Conservation (phyloP, 2,329 filamentous ascomycete species). For the Lachnellula occidentalis region DNA sequence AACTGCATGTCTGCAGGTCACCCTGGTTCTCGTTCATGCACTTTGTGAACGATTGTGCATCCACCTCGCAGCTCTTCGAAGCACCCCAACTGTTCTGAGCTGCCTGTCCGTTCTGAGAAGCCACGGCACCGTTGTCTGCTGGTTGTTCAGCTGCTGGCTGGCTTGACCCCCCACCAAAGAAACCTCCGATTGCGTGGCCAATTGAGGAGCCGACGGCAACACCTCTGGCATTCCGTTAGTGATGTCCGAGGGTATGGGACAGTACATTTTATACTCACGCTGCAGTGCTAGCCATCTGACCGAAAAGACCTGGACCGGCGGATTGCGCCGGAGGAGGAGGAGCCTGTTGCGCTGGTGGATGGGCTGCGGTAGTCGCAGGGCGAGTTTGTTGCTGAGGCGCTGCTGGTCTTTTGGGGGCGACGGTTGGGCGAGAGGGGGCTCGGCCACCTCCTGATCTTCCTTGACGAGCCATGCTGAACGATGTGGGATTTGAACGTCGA, state of each 20-base stretch:
- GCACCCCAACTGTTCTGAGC: slow-evolving; percentile 49
- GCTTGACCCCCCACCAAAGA: slow-evolving; percentile 72
- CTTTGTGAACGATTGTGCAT: slow-evolving; percentile 81
- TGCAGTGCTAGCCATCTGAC: slow-evolving; percentile 95
- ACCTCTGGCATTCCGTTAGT: slow-evolving; percentile 56
- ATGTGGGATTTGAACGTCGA: slow-evolving; percentile 2
- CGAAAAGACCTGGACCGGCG: slow-evolving; percentile 79
- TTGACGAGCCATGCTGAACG: slow-evolving; percentile 67
- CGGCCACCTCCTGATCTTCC: slow-evolving; percentile 56
- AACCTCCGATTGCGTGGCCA: slow-evolving; percentile 86
- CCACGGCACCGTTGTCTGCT: slow-evolving; percentile 43
- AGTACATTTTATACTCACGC: slow-evolving; percentile 71
- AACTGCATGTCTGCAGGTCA: slow-evolving; percentile 92
- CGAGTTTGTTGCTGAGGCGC: slow-evolving; percentile 58
- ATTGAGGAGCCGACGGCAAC: slow-evolving; percentile 93
- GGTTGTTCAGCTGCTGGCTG: slow-evolving; percentile 46
- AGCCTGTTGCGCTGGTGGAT: slow-evolving; percentile 47
- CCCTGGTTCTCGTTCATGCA: slow-evolving; percentile 96
- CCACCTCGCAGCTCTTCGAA: slow-evolving; percentile 69
- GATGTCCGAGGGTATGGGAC: slow-evolving; percentile 1
- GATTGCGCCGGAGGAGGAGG: slow-evolving; percentile 38
- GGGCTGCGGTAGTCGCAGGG: slow-evolving; percentile 59
- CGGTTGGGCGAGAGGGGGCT: slow-evolving; percentile 60
- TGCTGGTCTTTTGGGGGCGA: slow-evolving; percentile 51
- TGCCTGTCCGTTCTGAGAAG: slow-evolving; percentile 49